A percentile compares a stretch with the other conserved stretches of the same genome.
Conservation (phyloP, 1,139 yeast species). For the Pichia sp. region DNA sequence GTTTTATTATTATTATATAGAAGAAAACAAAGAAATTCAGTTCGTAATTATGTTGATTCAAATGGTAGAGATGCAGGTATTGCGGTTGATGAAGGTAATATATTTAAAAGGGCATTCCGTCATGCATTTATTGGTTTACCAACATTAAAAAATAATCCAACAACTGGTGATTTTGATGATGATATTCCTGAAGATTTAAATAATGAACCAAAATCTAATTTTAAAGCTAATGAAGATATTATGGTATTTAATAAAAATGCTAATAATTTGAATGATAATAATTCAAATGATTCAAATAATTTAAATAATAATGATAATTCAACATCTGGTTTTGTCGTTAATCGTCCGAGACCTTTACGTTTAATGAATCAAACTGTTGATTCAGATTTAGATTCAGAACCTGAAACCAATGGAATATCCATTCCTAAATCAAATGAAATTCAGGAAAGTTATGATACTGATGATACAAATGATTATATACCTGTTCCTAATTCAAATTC, state of each 20-base stretch:
- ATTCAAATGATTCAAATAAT: constrained; percentile 6
- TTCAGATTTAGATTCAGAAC: constrained; percentile 2
- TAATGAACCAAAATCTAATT: constrained; percentile 8
- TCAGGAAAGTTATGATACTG: no score
- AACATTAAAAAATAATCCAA: constrained; percentile 11
- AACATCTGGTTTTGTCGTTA: constrained; percentile 26
- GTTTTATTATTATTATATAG: constrained; percentile 18
- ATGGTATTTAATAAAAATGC: background rate
- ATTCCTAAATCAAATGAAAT: constrained; percentile 4
- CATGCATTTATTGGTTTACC: constrained; percentile 24
- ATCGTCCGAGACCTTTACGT: constrained; percentile 20
- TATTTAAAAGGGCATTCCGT: constrained; percentile 17
- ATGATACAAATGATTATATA: constrained; percentile 10
- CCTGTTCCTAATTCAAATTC: constrained; percentile 6
- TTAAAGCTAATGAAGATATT: constrained; percentile 5
- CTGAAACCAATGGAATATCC: no score
- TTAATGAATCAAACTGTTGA: constrained; percentile 9
- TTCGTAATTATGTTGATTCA: constrained; percentile 29
- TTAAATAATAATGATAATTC: no score
- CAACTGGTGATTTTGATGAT: constrained; percentile 23
- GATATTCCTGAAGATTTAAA: constrained; percentile 22
- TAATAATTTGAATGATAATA: background rate
- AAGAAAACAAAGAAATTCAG: constrained; percentile 18
- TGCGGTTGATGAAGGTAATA: constrained; percentile 23
- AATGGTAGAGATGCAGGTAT: constrained; percentile 29